These are phyloP conservation scores for Brachypodium distachyon DNA, from an alignment of 202 grass and related monocot genomes.

Conservation along the genomic window DNA sequence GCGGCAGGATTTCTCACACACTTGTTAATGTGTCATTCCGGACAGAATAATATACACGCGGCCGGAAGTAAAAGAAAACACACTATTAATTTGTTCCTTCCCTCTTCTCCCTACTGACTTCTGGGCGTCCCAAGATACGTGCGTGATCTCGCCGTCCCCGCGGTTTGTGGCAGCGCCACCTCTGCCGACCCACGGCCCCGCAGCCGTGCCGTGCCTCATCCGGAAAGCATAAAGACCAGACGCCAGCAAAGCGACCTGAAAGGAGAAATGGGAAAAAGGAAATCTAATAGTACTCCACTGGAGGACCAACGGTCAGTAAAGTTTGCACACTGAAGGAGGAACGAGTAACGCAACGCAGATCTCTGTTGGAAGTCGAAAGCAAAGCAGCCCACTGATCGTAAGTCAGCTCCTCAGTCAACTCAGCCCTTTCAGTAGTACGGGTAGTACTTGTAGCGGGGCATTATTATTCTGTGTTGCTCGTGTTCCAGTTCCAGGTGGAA, in stretches of 20 bases:
- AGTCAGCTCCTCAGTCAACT: slow-evolving; percentile 3
- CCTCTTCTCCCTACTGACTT: no score
- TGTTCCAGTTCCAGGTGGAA: no score
- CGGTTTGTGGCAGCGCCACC: slow-evolving; percentile 1
- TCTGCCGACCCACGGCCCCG: not conserved
- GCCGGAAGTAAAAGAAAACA: no score
- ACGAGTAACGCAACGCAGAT: no score
- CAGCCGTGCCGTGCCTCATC: not conserved
- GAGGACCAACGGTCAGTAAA: not conserved
- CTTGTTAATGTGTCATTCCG: no score
- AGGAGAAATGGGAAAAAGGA: not conserved
- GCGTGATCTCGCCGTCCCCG: no score
- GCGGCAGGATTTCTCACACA: no score
- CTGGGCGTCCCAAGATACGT: no score
- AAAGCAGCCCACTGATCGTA: slow-evolving; percentile 4
- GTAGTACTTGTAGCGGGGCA: no score
- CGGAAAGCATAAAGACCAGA: not conserved
- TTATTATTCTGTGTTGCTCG: no score
- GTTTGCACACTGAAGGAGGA: not conserved
- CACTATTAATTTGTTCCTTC: no score
- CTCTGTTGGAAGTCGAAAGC: not conserved
- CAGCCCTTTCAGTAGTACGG: not conserved
- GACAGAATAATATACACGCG: no score
- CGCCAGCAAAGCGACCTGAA: not conserved
- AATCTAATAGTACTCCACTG: not conserved